Evolutionary conservation across 306 rosid species (phyloP).

Genomic region (Rubus parviflorus): DNA sequence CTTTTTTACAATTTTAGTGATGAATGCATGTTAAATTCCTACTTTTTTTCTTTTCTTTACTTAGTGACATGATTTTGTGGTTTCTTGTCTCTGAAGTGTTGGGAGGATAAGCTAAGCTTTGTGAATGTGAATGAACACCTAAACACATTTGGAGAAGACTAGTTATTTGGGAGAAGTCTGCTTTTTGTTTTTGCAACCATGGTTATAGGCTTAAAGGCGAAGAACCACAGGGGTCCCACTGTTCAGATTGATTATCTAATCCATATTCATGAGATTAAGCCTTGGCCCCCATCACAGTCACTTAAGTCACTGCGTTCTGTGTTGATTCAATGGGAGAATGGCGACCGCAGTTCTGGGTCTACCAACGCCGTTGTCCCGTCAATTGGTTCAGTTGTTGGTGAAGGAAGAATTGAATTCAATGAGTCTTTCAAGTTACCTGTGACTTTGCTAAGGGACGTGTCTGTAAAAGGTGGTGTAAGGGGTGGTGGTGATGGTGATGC

Average conservation of each 20-base stretch:
- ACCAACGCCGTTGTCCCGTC: slow-evolving; percentile 71
- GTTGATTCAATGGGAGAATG: slow-evolving; percentile 91
- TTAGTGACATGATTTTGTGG: slow-evolving; percentile 10
- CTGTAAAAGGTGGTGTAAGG: slow-evolving; percentile 55
- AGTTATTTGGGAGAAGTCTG: slow-evolving; percentile 18
- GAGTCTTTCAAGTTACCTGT: slow-evolving; percentile 74
- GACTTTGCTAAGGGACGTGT: slow-evolving; percentile 65
- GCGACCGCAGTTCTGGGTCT: slow-evolving; percentile 75
- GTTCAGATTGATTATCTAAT: slow-evolving; percentile 61
- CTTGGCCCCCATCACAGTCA: slow-evolving; percentile 95
- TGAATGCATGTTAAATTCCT: background rate
- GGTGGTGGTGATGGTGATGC: slow-evolving; percentile 49
- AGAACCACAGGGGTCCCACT: slow-evolving; percentile 53
- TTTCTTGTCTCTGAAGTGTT: slow-evolving; percentile 23
- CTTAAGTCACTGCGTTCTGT: slow-evolving; percentile 71
- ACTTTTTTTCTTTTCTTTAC: background rate
- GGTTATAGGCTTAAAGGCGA: slow-evolving; percentile 71
- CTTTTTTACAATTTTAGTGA: background rate
- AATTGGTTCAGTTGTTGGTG: slow-evolving; percentile 57
- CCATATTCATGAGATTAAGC: slow-evolving; percentile 83
- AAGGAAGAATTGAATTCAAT: slow-evolving; percentile 81
- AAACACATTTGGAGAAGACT: slow-evolving; percentile 32
- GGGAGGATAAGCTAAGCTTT: slow-evolving; percentile 28
- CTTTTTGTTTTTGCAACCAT: slow-evolving; percentile 34
- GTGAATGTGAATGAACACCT: slow-evolving; percentile 23